These are phyloP conservation scores for Lichtheimia ornata DNA, from an alignment of 371 early-diverging fungal species.

Conservation along the genomic window DNA sequence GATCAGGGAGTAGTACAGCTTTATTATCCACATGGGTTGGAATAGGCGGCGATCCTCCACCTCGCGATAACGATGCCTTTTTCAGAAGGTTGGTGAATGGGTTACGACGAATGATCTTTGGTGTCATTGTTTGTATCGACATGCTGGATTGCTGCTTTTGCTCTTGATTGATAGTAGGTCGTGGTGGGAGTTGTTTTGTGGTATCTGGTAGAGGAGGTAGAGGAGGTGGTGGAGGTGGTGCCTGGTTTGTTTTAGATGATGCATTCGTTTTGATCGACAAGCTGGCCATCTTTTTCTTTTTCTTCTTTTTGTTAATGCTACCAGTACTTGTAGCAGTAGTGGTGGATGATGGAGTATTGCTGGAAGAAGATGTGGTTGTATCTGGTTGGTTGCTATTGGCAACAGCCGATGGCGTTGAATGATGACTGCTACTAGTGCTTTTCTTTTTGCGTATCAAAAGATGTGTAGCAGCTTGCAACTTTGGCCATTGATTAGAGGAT, in stretches of 20 bases:
- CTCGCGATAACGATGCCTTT: slow-evolving; percentile 1
- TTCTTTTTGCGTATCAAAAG: neutral
- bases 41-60: no score
- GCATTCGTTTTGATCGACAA: no score
- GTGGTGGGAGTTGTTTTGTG: slow-evolving; percentile 2
- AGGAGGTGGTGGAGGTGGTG: no score
- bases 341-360: no score
- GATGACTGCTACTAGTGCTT: neutral
- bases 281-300: no score
- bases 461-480: slow-evolving; percentile 11
- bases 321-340: no score
- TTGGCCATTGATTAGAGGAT: slow-evolving; percentile 8
- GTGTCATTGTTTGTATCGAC: neutral
- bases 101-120: neutral
- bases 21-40: no score
- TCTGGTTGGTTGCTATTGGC: no score
- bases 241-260: no score
- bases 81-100: slow-evolving; percentile 6
- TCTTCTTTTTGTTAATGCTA: no score
- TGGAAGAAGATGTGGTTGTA: no score
- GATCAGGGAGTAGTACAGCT: slow-evolving; percentile 14
- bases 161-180: neutral
- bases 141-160: neutral
- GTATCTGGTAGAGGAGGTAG: no score
- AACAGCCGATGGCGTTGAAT: neutral